A percentile compares a stretch with the other conserved stretches of the same genome.
Evolutionary conservation across 345 rosid species (phyloP).

Genomic region (Bretschneidera sinensis): DNA sequence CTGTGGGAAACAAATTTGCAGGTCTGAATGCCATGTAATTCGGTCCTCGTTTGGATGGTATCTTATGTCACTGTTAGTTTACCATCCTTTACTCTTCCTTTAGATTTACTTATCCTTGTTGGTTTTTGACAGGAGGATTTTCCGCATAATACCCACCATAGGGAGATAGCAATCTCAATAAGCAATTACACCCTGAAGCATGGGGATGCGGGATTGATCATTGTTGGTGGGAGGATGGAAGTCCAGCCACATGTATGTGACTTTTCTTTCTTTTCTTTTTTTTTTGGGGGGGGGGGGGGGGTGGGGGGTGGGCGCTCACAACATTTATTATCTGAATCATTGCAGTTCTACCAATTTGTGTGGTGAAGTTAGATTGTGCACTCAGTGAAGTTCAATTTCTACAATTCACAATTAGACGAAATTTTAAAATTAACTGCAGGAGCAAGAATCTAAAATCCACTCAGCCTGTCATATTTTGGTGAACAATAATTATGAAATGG

Average conservation of each 20-base stretch:
- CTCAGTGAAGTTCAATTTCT: no score
- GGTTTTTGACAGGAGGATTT: constrained; percentile 66
- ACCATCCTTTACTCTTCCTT: not conserved
- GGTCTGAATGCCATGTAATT: constrained; percentile 31
- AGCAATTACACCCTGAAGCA: constrained; percentile 87
- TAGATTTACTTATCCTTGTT: constrained; percentile 8
- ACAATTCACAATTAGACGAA: not conserved
- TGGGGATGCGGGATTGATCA: constrained; percentile 79
- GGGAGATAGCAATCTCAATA: constrained; percentile 74
- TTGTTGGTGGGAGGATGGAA: constrained; percentile 98
- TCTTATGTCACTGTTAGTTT: not conserved
- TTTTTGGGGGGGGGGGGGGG: not conserved
- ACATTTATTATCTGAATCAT: not conserved
- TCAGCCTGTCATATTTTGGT: not conserved
- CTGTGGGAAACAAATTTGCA: constrained; percentile 92
- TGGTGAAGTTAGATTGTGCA: not conserved
- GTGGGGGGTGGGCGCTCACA: not conserved
- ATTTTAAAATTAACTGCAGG: not conserved
- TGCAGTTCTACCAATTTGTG: not conserved
- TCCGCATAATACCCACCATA: constrained; percentile 86
- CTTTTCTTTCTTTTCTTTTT: no score
- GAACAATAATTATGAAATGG: not conserved
- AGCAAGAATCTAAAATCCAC: not conserved
- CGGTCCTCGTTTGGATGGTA: not conserved
- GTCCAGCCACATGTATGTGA: constrained; percentile 78